Evolutionary conservation across 1,284 basidiomycete species (phyloP).

Genomic region (Boletellus sp.): DNA sequence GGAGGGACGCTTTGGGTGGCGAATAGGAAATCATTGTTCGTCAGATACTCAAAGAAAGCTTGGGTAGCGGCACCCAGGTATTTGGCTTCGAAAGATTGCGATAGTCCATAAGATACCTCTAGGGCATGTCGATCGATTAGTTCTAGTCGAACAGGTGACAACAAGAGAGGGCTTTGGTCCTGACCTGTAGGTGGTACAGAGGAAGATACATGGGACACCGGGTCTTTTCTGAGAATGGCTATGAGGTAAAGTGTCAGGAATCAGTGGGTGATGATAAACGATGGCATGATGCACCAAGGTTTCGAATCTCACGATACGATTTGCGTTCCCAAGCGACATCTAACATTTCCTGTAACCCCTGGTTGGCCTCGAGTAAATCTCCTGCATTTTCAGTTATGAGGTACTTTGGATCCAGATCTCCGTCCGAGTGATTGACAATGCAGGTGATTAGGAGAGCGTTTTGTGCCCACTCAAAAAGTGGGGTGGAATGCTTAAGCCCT

Average conservation of each 20-base stretch:
- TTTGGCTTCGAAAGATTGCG: slow-evolving; percentile 1
- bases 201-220: neutral
- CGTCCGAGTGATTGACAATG: neutral
- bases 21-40: slow-evolving; percentile 12
- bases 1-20: no score
- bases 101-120: neutral
- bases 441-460: neutral
- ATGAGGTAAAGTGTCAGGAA: neutral
- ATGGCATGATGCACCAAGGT: neutral
- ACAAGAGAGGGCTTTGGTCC: neutral
- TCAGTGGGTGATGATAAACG: neutral
- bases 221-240: neutral
- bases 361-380: neutral
- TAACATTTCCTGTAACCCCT: neutral
- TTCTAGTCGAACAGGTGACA: neutral
- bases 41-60: slow-evolving; percentile 16
- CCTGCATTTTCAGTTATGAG: neutral
- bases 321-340: neutral
- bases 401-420: neutral
- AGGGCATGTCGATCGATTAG: neutral
- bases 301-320: neutral
- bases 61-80: slow-evolving; percentile 13
- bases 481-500: neutral
- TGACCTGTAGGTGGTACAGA: neutral
- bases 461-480: neutral